Evolutionary conservation across 306 rosid genomes (phyloP).

Genomic region (Glycyrrhiza uralensis): DNA sequence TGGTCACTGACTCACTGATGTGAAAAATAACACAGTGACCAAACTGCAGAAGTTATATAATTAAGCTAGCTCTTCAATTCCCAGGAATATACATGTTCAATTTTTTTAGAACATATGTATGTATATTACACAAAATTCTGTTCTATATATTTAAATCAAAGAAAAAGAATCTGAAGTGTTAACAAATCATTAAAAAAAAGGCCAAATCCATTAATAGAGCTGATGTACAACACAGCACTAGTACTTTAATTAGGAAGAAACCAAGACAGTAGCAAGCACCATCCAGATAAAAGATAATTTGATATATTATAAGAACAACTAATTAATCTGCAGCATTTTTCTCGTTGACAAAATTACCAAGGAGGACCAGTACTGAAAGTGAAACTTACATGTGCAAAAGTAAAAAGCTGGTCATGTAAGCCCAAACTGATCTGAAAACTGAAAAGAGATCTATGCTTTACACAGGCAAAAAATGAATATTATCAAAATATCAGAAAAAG

Average conservation of each 20-base stretch:
- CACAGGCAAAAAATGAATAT: background rate
- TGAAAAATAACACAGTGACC: no score
- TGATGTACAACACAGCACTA: no score
- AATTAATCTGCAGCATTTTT: background rate
- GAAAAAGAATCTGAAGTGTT: background rate
- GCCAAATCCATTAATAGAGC: background rate
- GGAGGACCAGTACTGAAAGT: background rate
- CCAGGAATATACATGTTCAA: background rate
- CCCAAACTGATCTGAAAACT: background rate
- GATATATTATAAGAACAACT: background rate
- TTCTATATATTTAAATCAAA: background rate
- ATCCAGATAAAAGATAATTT: background rate
- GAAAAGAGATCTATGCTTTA: background rate
- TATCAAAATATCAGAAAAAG: background rate
- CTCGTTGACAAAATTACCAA: background rate
- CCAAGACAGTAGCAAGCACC: background rate
- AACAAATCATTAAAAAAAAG: background rate
- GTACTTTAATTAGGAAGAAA: background rate
- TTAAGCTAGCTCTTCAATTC: background rate
- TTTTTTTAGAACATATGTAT: background rate
- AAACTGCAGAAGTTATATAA: no score
- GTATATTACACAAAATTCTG: background rate
- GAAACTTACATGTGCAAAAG: slow-evolving; percentile 5
- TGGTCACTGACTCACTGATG: background rate
- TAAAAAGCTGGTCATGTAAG: background rate